These are phyloP conservation scores for Piloderma croceum DNA, from an alignment of 768 basidiomycete genomes.

Conservation along the genomic window DNA sequence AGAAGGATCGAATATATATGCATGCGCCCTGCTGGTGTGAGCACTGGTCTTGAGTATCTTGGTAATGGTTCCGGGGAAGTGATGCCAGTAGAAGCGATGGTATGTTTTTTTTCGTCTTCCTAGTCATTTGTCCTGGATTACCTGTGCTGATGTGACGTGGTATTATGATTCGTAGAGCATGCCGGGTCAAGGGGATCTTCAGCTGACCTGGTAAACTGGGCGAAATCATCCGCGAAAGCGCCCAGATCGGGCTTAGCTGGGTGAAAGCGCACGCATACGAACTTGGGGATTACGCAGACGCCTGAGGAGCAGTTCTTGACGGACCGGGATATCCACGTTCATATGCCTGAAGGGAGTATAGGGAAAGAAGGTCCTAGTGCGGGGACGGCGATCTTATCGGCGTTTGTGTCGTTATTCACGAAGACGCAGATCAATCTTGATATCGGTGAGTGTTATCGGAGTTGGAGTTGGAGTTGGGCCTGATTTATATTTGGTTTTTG, in stretches of 20 bases:
- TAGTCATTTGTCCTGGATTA: neutral
- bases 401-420: slow-evolving; percentile 89
- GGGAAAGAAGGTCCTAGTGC: slow-evolving; percentile 97
- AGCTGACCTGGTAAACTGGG: slow-evolving; percentile 96
- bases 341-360: slow-evolving; percentile 93
- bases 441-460: slow-evolving; percentile 56
- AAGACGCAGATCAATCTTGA: slow-evolving; percentile 79
- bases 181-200: slow-evolving; percentile 91
- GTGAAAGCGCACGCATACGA: slow-evolving; percentile 87
- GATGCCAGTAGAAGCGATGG: slow-evolving; percentile 95
- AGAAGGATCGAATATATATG: slow-evolving; percentile 89
- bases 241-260: slow-evolving; percentile 92
- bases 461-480: neutral
- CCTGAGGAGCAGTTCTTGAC: slow-evolving; percentile 73
- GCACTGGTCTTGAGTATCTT: slow-evolving; percentile 90
- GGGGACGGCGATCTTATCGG: slow-evolving; percentile 87
- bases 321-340: slow-evolving; percentile 87
- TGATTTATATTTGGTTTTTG: neutral
- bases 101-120: slow-evolving; percentile 34
- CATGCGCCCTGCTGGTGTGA: slow-evolving; percentile 83
- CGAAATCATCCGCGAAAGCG: slow-evolving; percentile 94
- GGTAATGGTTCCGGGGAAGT: slow-evolving; percentile 96
- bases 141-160: neutral
- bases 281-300: slow-evolving; percentile 77
- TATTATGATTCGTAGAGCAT: slow-evolving; percentile 56